phyloP scores from a whole-genome alignment of 148 eudicot species.

The Dysphania ambrosioides region DNA sequence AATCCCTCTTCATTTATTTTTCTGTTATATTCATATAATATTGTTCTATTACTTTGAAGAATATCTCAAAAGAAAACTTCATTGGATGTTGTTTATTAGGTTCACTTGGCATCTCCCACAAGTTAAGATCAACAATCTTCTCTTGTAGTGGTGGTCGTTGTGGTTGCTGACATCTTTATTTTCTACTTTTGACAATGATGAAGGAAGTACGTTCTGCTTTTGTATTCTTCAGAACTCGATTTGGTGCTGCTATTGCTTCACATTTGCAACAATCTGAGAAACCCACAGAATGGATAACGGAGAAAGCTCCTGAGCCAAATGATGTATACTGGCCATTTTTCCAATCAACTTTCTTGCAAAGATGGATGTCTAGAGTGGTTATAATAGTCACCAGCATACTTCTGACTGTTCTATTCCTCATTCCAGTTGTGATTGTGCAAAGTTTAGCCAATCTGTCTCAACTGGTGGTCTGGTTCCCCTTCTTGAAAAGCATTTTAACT shows the following conservation, averaged over 20 bases:
- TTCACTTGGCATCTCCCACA: not conserved
- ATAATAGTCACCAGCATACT: slow-evolving; percentile 46
- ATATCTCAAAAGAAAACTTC: not conserved
- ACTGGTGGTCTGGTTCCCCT: slow-evolving; percentile 62
- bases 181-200: slow-evolving; percentile 8
- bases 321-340: slow-evolving; percentile 83
- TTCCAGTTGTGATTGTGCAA: slow-evolving; percentile 74
- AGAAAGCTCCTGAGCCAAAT: slow-evolving; percentile 75
- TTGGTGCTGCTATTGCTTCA: slow-evolving; percentile 60
- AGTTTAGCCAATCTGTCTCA: slow-evolving; percentile 62
- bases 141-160: slow-evolving; percentile 3
- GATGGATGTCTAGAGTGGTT: slow-evolving; percentile 60
- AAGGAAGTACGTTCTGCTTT: slow-evolving; percentile 82
- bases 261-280: slow-evolving; percentile 57
- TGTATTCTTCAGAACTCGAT: slow-evolving; percentile 79
- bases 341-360: slow-evolving; percentile 53
- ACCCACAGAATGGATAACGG: slow-evolving; percentile 65
- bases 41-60: not conserved
- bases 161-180: slow-evolving; percentile 21
- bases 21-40: not conserved
- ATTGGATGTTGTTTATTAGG: not conserved
- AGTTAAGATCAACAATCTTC: slow-evolving; percentile 10
- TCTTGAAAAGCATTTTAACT: slow-evolving; percentile 41
- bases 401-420: slow-evolving; percentile 51
- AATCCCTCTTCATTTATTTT: not conserved